Conservation (phyloP, 495 filamentous ascomycete species). For the Podospora appendiculata region DNA sequence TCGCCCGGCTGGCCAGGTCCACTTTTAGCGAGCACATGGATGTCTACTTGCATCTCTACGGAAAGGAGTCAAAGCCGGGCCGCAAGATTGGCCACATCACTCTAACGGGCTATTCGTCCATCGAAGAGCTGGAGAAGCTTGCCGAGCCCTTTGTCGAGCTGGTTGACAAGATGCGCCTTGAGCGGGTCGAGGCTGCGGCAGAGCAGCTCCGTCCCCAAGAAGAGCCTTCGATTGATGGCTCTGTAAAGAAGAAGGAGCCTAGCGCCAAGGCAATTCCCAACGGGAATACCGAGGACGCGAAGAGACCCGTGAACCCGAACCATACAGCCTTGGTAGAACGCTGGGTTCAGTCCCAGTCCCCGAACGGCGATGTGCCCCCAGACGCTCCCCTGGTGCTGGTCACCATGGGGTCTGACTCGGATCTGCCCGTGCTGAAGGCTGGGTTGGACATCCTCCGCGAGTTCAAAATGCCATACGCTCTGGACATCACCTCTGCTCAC, state of each 20-base stretch:
- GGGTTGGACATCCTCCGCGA: slow-evolving; percentile 68
- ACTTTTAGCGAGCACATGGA: slow-evolving; percentile 43
- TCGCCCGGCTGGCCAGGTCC: slow-evolving; percentile 57
- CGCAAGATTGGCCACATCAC: slow-evolving; percentile 97
- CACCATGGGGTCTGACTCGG: slow-evolving; percentile 93
- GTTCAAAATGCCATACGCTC: slow-evolving; percentile 66
- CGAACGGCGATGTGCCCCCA: not conserved
- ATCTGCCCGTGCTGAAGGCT: slow-evolving; percentile 70
- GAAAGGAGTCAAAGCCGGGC: slow-evolving; percentile 77
- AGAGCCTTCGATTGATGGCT: slow-evolving; percentile 2
- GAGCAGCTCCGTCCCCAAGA: slow-evolving; percentile 18
- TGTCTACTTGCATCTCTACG: slow-evolving; percentile 74
- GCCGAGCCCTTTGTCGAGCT: slow-evolving; percentile 58
- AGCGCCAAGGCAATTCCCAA: not conserved
- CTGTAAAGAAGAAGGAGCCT: not conserved
- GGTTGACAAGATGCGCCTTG: slow-evolving; percentile 56
- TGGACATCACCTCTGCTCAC: slow-evolving; percentile 89
- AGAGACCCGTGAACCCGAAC: not conserved
- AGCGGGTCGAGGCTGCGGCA: slow-evolving; percentile 32
- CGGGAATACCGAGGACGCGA: not conserved
- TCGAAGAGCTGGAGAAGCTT: slow-evolving; percentile 63
- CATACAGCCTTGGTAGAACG: not conserved
- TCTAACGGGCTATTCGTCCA: slow-evolving; percentile 53
- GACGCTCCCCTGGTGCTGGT: slow-evolving; percentile 61
- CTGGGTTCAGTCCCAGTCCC: not conserved